Base-by-base conservation (phyloP, 2,329 filamentous ascomycete species). In the Lasiodiplodia hormozganensis region DNA sequence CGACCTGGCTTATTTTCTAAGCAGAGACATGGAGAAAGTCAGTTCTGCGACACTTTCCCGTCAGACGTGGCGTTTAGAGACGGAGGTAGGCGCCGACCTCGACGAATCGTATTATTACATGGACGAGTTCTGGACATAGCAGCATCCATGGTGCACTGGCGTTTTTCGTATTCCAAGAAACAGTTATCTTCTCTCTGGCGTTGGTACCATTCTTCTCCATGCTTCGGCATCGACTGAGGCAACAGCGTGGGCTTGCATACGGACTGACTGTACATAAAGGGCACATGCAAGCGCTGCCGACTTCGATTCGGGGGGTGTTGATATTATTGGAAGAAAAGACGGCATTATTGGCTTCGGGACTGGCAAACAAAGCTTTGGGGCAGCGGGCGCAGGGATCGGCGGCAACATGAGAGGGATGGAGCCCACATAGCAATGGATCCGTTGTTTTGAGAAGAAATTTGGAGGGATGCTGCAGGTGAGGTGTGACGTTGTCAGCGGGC, bases 401-500 rank as follows among this genome's bases (percentile, higher is more conserved):
- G 58, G 58, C 58, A 62, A 62, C 34, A 62, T n/a, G 40, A 62
- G 43, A 23, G 34, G n/a, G 34, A 21, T 21, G 25, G 43, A 23
- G 51, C 28, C 60, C 47, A 62, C 58, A 51, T 49, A 62, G 40
- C 40, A 51, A 62, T 49, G 40, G 28, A 62, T 34, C 47, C 25
- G 40, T 49, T 18, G 58, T 62, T 62, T 51, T 21, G 14, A 43
- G n/a, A 28, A 34, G 40, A 62, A 28, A 62, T 47, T 51, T 62
- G 58, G 40, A 49, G 60, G 60, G 31, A 38, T 47, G n/a, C 18
- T 64, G 60, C 43, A 62, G 56, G 21, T 31, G 57, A 31, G n/a
- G 58, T 62, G 60, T 64, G 60, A 64, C 60, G 60, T 64, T 31
- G 31, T 64, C 47, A 64, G 28, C 47, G 60, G 18, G 54, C 11